Percentiles rank a stretch among this genome's conserved stretches.
These are phyloP conservation scores for Pisolithus microcarpus DNA, from an alignment of 768 basidiomycete species.

Conservation along the genomic window DNA sequence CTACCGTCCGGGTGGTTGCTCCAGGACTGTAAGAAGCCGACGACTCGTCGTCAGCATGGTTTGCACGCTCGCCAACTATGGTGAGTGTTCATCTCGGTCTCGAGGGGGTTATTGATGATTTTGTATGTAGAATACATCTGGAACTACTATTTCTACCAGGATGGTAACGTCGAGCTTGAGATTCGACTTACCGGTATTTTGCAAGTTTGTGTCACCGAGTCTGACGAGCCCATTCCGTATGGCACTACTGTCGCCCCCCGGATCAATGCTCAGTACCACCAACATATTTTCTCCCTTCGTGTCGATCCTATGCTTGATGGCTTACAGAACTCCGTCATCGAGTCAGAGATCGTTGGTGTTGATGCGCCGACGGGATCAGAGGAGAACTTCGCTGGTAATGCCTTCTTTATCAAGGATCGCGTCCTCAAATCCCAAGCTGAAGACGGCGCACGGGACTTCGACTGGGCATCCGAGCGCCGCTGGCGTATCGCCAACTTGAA, in stretches of 20 bases:
- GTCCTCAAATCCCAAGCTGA: slow-evolving; percentile 39
- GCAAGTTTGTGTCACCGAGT: slow-evolving; percentile 58
- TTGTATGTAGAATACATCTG: slow-evolving; percentile 65
- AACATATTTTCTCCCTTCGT: slow-evolving; percentile 71
- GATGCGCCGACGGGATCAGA: slow-evolving; percentile 61
- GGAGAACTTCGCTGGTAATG: slow-evolving; percentile 83
- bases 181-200: slow-evolving; percentile 80
- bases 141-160: slow-evolving; percentile 88
- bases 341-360: slow-evolving; percentile 67
- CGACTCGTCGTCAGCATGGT: slow-evolving; percentile 88
- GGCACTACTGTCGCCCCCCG: slow-evolving; percentile 74
- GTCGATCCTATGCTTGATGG: slow-evolving; percentile 93
- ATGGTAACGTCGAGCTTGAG: slow-evolving; percentile 83
- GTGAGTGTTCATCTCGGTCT: slow-evolving; percentile 28
- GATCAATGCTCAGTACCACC: slow-evolving; percentile 78
- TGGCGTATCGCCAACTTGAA: slow-evolving; percentile 77
- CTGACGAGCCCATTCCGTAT: slow-evolving; percentile 58
- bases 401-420: slow-evolving; percentile 59
- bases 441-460: slow-evolving; percentile 56
- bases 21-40: slow-evolving; percentile 72
- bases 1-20: slow-evolving; percentile 74
- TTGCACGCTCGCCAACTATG: slow-evolving; percentile 87
- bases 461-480: slow-evolving; percentile 59
- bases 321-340: slow-evolving; percentile 71
- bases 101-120: not conserved